phyloP scores from a whole-genome alignment of 768 basidiomycete species.

The Solioccasus polychromus region DNA sequence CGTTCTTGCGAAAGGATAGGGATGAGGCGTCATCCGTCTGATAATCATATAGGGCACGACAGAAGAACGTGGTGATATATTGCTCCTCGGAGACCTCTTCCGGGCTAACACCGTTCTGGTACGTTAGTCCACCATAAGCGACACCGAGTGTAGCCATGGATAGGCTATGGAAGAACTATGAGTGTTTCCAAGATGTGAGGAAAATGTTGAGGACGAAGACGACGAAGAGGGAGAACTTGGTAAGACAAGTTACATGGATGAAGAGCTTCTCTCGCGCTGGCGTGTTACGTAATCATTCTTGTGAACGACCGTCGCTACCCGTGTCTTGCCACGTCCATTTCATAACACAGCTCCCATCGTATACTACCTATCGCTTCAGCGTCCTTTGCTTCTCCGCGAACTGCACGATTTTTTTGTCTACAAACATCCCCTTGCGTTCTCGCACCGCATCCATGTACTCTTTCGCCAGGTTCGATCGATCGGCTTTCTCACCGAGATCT shows the following conservation, averaged over 20 bases:
- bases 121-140: slow-evolving; percentile 18
- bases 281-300: slow-evolving; percentile 25
- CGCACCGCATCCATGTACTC: slow-evolving; percentile 89
- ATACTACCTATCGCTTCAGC: slow-evolving; percentile 61
- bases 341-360: too few relatives aligned
- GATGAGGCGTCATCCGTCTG: slow-evolving; percentile 85
- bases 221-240: slow-evolving; percentile 10
- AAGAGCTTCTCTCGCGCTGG: slow-evolving; percentile 8
- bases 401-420: slow-evolving; percentile 92
- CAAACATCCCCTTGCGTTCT: slow-evolving; percentile 92
- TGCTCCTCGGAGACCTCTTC: slow-evolving; percentile 50
- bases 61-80: slow-evolving; percentile 72
- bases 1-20: slow-evolving; percentile 80
- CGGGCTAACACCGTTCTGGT: slow-evolving; percentile 22
- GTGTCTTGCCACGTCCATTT: slow-evolving; percentile 12
- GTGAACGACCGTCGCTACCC: slow-evolving; percentile 13
- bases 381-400: slow-evolving; percentile 98
- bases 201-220: slow-evolving; percentile 11
- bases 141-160: slow-evolving; percentile 27
- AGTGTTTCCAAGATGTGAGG: background rate
- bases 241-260: slow-evolving; percentile 13
- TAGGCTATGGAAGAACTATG: slow-evolving; percentile 1
- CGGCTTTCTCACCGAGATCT: slow-evolving; percentile 95
- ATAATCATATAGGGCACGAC: slow-evolving; percentile 90
- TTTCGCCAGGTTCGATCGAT: slow-evolving; percentile 90